A percentile compares a stretch with the other conserved stretches of the same genome.
phyloP scores from a whole-genome alignment of 1,284 basidiomycete genomes.

The Neolentinus lepideus region DNA sequence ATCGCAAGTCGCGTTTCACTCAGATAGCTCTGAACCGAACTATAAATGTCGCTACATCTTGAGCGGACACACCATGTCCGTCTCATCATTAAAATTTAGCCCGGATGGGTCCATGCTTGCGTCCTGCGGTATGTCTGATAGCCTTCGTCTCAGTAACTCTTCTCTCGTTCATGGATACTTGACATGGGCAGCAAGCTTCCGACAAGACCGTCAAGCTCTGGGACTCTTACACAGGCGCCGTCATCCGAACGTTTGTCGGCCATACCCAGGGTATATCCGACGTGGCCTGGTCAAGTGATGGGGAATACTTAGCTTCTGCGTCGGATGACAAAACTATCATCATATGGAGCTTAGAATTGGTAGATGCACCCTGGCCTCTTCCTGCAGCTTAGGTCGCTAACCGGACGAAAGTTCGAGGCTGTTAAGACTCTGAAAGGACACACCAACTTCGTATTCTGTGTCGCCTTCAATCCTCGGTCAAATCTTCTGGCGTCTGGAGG shows the following conservation, averaged over 20 bases:
- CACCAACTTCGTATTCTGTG: constrained; percentile 90
- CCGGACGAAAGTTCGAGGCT: constrained; percentile 41
- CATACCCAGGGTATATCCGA: constrained; percentile 84
- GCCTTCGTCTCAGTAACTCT: not conserved
- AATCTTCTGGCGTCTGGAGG: constrained; percentile 89
- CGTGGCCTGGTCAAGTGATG: constrained; percentile 80
- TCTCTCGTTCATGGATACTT: constrained; percentile 8
- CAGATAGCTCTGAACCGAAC: constrained; percentile 17
- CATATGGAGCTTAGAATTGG: constrained; percentile 72
- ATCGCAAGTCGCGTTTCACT: not conserved
- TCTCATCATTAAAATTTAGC: constrained; percentile 77
- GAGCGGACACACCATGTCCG: constrained; percentile 66
- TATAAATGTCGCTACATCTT: constrained; percentile 45
- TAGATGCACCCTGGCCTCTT: no score
- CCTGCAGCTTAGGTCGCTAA: no score
- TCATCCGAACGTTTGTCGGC: constrained; percentile 62
- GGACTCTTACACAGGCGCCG: constrained; percentile 64
- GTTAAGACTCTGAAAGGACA: constrained; percentile 72
- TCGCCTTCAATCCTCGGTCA: constrained; percentile 85
- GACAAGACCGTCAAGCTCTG: constrained; percentile 78
- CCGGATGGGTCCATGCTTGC: constrained; percentile 68
- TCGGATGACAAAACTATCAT: constrained; percentile 86
- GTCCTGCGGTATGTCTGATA: constrained; percentile 64
- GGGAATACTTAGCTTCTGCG: constrained; percentile 78
- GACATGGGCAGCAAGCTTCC: constrained; percentile 49